Evolutionary conservation across 106 monocot genomes (phyloP).

Genomic region (Acanthochlamys bracteata): DNA sequence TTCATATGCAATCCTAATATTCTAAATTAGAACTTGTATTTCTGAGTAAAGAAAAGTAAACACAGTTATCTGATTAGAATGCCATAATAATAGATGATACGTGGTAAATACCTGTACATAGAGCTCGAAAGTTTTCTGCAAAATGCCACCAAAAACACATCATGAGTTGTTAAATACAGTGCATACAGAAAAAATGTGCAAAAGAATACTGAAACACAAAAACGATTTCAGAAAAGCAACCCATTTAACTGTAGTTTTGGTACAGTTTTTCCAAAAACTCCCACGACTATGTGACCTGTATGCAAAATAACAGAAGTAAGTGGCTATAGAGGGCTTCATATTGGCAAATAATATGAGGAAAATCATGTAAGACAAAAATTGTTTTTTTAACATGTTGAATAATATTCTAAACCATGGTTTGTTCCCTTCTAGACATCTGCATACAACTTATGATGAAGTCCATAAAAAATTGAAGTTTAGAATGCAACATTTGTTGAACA

Average conservation of each 20-base stretch:
- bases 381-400: background rate
- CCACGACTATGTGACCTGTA: constrained; percentile 81
- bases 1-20: no score
- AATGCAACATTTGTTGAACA: background rate
- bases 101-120: constrained; percentile 78
- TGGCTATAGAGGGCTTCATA: background rate
- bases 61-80: no score
- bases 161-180: background rate
- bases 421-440: background rate
- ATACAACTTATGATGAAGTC: background rate
- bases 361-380: background rate
- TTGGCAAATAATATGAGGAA: background rate
- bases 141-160: constrained; percentile 7
- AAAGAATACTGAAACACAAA: background rate
- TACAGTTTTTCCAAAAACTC: constrained; percentile 86
- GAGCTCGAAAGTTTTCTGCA: constrained; percentile 93
- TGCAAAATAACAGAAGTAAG: constrained; percentile 5
- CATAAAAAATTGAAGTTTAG: background rate
- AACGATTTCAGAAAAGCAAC: background rate
- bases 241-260: constrained; percentile 85
- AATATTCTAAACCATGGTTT: background rate
- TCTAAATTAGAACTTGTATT: no score
- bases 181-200: background rate
- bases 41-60: no score
- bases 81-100: background rate